These are phyloP conservation scores for Paraphoma chrysanthemicola DNA, from an alignment of 2,329 filamentous ascomycete species.

Conservation along the genomic window DNA sequence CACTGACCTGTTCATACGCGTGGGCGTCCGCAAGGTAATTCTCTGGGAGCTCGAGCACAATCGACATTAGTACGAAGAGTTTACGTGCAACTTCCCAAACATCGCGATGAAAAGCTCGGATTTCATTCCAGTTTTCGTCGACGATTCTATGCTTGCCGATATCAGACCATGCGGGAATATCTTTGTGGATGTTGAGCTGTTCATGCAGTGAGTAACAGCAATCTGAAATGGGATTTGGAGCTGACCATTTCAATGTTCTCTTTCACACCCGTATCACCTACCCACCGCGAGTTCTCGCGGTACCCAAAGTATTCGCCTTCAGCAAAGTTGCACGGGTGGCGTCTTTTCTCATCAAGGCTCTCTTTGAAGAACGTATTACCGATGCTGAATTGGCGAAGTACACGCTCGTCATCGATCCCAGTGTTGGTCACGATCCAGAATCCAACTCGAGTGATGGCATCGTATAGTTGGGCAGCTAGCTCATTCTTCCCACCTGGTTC, in stretches of 20 bases:
- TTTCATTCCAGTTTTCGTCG: slow-evolving; percentile 17
- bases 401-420: slow-evolving; percentile 19
- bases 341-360: slow-evolving; percentile 19
- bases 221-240: background rate
- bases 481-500: slow-evolving; percentile 22
- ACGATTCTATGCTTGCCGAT: slow-evolving; percentile 13
- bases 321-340: slow-evolving; percentile 18
- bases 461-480: slow-evolving; percentile 21
- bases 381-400: slow-evolving; percentile 24
- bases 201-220: slow-evolving; percentile 10
- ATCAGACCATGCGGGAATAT: slow-evolving; percentile 10
- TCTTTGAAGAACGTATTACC: slow-evolving; percentile 23
- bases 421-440: slow-evolving; percentile 31
- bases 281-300: slow-evolving; percentile 32
- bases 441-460: slow-evolving; percentile 24
- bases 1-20: slow-evolving; percentile 17
- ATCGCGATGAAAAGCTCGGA: slow-evolving; percentile 29
- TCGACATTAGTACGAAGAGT: slow-evolving; percentile 51
- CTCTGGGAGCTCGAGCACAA: slow-evolving; percentile 24
- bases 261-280: slow-evolving; percentile 47
- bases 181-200: slow-evolving; percentile 25
- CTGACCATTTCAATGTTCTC: slow-evolving; percentile 47
- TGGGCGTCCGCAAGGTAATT: slow-evolving; percentile 22
- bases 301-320: slow-evolving; percentile 28
- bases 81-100: slow-evolving; percentile 48